Percentiles rank a stretch among this genome's conserved stretches.
Conservation (phyloP, 148 eudicot species). For the Fagopyrum homotropicum region DNA sequence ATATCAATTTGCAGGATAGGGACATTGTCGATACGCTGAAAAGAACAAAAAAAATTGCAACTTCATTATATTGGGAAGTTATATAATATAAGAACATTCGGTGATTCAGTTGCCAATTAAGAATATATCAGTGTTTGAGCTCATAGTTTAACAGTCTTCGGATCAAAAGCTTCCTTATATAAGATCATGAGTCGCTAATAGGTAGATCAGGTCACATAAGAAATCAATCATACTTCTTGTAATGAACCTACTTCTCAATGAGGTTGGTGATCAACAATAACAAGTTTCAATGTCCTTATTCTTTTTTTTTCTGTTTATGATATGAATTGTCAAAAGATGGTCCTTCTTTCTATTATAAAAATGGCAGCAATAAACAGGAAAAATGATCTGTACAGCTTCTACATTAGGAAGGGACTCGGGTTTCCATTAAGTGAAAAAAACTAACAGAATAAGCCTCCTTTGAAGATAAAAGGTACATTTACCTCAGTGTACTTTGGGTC, state of each 20-base stretch:
- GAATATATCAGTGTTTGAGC: background rate
- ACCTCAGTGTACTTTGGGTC: conserved; percentile 68
- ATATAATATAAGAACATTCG: background rate
- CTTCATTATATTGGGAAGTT: conserved; percentile 4
- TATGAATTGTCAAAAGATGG: background rate
- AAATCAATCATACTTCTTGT: conserved; percentile 1
- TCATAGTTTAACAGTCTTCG: background rate
- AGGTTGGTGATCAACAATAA: background rate
- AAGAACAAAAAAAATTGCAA: conserved; percentile 9
- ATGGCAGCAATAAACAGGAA: background rate
- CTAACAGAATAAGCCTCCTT: background rate
- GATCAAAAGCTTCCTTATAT: background rate
- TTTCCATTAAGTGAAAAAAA: background rate
- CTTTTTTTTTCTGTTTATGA: background rate
- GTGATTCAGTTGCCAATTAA: background rate
- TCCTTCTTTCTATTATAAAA: background rate
- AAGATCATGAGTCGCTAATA: background rate
- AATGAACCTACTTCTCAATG: background rate
- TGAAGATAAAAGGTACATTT: conserved; percentile 11
- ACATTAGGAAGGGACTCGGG: background rate
- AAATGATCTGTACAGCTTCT: background rate
- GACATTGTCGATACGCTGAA: conserved; percentile 72
- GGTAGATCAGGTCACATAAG: background rate
- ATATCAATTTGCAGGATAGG: conserved; percentile 89
- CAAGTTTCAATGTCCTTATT: background rate